phyloP scores from a whole-genome alignment of 208 protist genomes.

The Strigomonas galati region DNA sequence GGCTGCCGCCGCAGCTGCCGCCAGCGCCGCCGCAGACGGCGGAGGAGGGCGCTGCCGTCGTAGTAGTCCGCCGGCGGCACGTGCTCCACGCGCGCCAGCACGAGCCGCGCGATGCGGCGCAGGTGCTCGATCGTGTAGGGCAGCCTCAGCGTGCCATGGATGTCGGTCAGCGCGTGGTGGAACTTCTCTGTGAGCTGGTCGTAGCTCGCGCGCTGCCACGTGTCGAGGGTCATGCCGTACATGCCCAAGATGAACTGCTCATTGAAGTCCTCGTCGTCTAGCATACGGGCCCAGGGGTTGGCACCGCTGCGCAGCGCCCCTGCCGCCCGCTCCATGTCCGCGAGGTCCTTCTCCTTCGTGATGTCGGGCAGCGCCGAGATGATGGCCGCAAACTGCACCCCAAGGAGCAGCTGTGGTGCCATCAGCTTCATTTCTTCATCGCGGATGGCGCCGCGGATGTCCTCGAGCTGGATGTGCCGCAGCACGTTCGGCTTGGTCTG shows the following conservation, averaged over 20 bases:
- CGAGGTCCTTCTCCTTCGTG: slow-evolving; percentile 26
- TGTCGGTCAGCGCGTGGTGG: slow-evolving; percentile 48
- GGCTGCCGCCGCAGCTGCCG: slow-evolving; percentile 30
- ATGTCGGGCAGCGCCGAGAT: slow-evolving; percentile 63
- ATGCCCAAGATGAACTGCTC: slow-evolving; percentile 86
- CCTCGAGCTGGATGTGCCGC: slow-evolving; percentile 40
- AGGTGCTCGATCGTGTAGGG: slow-evolving; percentile 79
- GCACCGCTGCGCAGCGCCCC: slow-evolving; percentile 46
- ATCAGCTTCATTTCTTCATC: slow-evolving; percentile 80
- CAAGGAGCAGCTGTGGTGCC: slow-evolving; percentile 82
- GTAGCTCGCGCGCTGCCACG: slow-evolving; percentile 82
- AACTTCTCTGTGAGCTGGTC: slow-evolving; percentile 82
- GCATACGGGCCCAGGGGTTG: slow-evolving; percentile 78
- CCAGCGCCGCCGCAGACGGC: slow-evolving; percentile 35
- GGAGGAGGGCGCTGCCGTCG: slow-evolving; percentile 29
- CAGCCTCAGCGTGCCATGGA: slow-evolving; percentile 51
- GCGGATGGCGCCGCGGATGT: slow-evolving; percentile 57
- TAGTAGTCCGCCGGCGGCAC: slow-evolving; percentile 71
- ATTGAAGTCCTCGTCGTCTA: slow-evolving; percentile 91
- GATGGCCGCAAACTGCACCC: slow-evolving; percentile 82
- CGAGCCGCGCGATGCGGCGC: slow-evolving; percentile 76
- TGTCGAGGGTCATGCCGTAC: slow-evolving; percentile 89
- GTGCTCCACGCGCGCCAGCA: slow-evolving; percentile 78
- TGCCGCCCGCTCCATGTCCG: slow-evolving; percentile 35
- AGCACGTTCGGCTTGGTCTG: slow-evolving; percentile 61